Base-by-base conservation (phyloP, 108 stramenopile genomes). In the Phaeodactylum tricornutum region DNA sequence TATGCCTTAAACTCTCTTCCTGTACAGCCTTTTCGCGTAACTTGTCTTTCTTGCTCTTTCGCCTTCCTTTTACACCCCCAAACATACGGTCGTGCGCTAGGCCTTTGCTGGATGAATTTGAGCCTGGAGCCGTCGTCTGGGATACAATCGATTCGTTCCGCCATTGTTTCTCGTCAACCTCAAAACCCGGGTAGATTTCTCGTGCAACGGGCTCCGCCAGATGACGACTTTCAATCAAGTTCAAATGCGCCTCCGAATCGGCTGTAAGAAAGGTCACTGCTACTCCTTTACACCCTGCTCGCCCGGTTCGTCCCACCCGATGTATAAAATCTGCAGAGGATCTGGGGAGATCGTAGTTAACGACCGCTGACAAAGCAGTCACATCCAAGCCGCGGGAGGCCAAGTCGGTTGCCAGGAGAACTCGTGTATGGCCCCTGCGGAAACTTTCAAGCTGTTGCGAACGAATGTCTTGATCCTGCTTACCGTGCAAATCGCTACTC, bases 331-430 rank as follows among this genome's bases (percentile, higher is more conserved):
- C 92, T 75, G 96, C 97, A 29, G 86, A 84, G 51, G 87, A 87
- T 59, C 87, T 89, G 29, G 98, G 95, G 72, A 99, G 95, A 63
- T 99, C 98, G 67, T 99, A 99, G 79, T 99, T 99, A 70, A 99
- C 87, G 43, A 99, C 98, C 39, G 96, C 93, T 70, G 97, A 97
- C 45, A 99, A 95, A 47, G 94, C 92, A 64, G 97, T 95, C 68
- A 99, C 95, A 78, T 99, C 98, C 55, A 99, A 96, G 50, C 98
- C 98, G 67, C 98, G 96, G 35, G 96, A 96, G 60, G 96, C 96
- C 71, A 99, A 81, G 76, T 99, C 96, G 35, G 98, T 99, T 25
- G 96, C 81, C 1, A 99, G 96, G 60, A 99, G 81, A 55, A 99
- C 95, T 42, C 98, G 95, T 33, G 92, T 67, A 5, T 59, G 47